A percentile compares a stretch with the other conserved stretches of the same genome.
Conservation (phyloP, 2,329 filamentous ascomycete genomes). For the Trichoderma koningii region DNA sequence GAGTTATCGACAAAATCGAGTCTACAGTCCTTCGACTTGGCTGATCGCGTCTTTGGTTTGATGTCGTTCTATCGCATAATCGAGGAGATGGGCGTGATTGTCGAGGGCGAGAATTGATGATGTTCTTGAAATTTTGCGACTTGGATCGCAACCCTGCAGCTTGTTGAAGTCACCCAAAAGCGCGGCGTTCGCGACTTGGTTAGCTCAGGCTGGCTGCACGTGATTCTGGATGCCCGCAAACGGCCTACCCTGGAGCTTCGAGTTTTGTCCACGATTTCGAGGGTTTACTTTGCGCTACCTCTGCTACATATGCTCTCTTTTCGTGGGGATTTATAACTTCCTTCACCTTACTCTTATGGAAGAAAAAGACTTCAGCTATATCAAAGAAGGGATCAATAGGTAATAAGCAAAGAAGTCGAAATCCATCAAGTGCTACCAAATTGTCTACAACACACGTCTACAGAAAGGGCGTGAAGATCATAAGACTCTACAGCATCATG, state of each 20-base stretch:
- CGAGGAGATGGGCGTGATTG: background rate
- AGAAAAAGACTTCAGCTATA: too few relatives aligned
- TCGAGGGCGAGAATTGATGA: slow-evolving; percentile 4
- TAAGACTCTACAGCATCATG: background rate
- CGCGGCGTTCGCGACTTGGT: slow-evolving; percentile 34
- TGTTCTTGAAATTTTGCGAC: slow-evolving; percentile 41
- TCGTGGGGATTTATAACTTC: too few relatives aligned
- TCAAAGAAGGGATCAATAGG: too few relatives aligned
- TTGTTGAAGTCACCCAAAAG: slow-evolving; percentile 31
- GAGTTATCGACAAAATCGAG: background rate
- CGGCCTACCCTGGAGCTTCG: slow-evolving; percentile 29
- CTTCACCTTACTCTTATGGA: too few relatives aligned
- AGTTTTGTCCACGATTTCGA: background rate
- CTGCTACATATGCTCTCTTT: background rate
- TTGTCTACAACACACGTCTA: background rate
- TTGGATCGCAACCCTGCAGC: slow-evolving; percentile 36
- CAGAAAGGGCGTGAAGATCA: background rate
- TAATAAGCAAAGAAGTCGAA: background rate
- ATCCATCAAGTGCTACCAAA: background rate
- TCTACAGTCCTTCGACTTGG: background rate
- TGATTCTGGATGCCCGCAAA: slow-evolving; percentile 25
- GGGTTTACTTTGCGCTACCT: background rate
- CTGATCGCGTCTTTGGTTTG: background rate
- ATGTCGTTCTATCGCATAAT: slow-evolving; percentile 16
- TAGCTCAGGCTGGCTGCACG: slow-evolving; percentile 35